Evolutionary conservation across 371 early-diverging fungal genomes (phyloP).

Genomic region (Polyrhizophydium stewartii): DNA sequence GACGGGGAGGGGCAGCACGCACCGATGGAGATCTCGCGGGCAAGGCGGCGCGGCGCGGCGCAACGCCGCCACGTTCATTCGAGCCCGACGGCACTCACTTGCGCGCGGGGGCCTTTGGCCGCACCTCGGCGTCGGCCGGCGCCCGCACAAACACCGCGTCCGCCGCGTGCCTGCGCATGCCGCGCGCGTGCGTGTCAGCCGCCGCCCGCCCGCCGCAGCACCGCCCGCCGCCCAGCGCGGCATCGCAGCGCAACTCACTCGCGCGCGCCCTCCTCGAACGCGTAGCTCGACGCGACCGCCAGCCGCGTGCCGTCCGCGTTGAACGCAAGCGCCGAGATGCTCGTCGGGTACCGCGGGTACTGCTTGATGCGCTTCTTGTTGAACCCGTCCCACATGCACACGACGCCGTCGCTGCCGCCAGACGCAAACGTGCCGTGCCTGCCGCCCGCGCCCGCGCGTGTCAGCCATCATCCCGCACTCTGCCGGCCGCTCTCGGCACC

Average conservation of each 20-base stretch:
- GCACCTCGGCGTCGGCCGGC: neutral
- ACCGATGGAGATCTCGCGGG: too few species aligned
- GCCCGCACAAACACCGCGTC: neutral
- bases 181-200: too few species aligned
- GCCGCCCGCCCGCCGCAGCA: too few species aligned
- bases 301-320: constrained; percentile 70
- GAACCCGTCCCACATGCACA: constrained; percentile 88
- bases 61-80: too few species aligned
- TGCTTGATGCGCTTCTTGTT: constrained; percentile 83
- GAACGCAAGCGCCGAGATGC: constrained; percentile 78
- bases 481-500: too few species aligned
- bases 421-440: constrained; percentile 90
- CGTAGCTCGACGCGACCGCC: constrained; percentile 89
- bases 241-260: constrained; percentile 44
- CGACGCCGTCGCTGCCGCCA: constrained; percentile 92
- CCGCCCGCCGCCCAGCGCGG: too few species aligned
- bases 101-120: neutral
- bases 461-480: neutral
- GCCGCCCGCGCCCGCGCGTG: neutral
- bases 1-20: too few species aligned
- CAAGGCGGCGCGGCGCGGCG: too few species aligned
- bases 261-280: constrained; percentile 91
- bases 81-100: too few species aligned
- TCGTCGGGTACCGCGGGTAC: constrained; percentile 77
- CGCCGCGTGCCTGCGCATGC: neutral